Evolutionary conservation across 2,329 filamentous ascomycete species (phyloP), one percentile per base, ranked within the genome.

Genomic region (Fusarium equiseti): DNA sequence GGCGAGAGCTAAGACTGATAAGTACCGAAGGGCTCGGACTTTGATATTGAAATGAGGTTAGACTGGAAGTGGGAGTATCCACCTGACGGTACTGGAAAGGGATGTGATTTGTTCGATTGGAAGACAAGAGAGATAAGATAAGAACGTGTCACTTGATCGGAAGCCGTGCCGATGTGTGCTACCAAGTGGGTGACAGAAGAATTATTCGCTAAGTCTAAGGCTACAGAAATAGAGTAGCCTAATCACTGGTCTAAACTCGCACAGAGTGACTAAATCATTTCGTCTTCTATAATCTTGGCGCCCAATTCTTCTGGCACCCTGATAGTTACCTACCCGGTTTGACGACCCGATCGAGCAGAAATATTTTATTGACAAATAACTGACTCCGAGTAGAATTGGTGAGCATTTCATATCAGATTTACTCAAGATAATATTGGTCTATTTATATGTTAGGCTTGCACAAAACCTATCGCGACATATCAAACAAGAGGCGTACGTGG

Each of bases 91-190:
- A 4, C 4, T 22, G 5, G 2, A 2, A 24, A 20, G 2, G 5
- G 0, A 13, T 22, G 4, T 59, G 62, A 65, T 65, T 65, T 11
- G 62, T n/a, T 27, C 7, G 45, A 32, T 50, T 27, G 8, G 5
- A 2, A 16, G 20, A 31, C 20, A 18, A 45, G 11, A 3, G 5
- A 38, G 62, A 65, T 43, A 65, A 51, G 52, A 48, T 27, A 16
- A 50, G 22, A 2, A 29, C 15, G 11, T 50, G 52, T 65, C 62
- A 65, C 62, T 65, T 65, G 62, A 65, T 65, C 62, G 62, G 62
- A 27, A 51, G 59, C 12, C n/a, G 9, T 42, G 32, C 62, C 62
- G 62, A 46, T 24, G 12, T 13, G 0, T 22, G 5, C 2, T 24
- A 3, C 13, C 8, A 26, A 26, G 32, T 18, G 16, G 9, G 3